Base-by-base conservation (phyloP, 371 early-diverging fungal species). In the Basidiobolus meristosporus region DNA sequence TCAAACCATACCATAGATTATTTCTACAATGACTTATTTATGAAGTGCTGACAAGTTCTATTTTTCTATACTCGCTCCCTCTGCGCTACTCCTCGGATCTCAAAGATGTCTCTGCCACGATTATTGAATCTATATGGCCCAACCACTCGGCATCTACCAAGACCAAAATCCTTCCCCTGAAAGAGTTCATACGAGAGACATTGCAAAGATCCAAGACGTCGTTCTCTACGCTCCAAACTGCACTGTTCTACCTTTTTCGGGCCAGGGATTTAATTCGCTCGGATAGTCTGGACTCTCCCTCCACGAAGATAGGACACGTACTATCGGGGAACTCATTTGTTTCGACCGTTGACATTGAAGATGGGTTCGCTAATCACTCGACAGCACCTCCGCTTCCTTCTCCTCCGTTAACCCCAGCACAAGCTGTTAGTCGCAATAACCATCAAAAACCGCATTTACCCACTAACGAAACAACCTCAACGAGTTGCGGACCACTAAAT, bases 191-290 rank as follows among this genome's bases (percentile, higher is more conserved):
- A 48, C 69, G 73, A 42, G 83, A 84, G 50, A 70, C 80, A 12
- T 54, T 84, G 12, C 67, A 73, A 43, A 65, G 82, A 28, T 80
- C 82, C 22, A 63, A 70, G 38, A 77, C 80, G 12, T 77, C 83
- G 14, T 82, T 73, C 49, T 73, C 79, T 12, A 80, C 82, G 30
- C 58, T 84, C 17, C 82, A 81, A 46, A 69, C 76, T 28, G 70
- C 82, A 0, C 55, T 80, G 17, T 70, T 75, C 39, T 80, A 78
- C 50, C 50, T 80, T 17, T 68, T 74, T 53, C 62, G 70, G 40
- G 59, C 64, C 26, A 50, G 55, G 35, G 33, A 32, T 32, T 34
- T 12, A 16, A 4, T 34, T 4, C 16, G 18, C 34, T 34, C 34
- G 18, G 18, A 14, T 34, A 18, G 16, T 12, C 14, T 30, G 31